Percentiles rank a stretch among this genome's conserved stretches.
phyloP scores from a whole-genome alignment of 2,329 filamentous ascomycete species.

The Colletotrichum cereale region DNA sequence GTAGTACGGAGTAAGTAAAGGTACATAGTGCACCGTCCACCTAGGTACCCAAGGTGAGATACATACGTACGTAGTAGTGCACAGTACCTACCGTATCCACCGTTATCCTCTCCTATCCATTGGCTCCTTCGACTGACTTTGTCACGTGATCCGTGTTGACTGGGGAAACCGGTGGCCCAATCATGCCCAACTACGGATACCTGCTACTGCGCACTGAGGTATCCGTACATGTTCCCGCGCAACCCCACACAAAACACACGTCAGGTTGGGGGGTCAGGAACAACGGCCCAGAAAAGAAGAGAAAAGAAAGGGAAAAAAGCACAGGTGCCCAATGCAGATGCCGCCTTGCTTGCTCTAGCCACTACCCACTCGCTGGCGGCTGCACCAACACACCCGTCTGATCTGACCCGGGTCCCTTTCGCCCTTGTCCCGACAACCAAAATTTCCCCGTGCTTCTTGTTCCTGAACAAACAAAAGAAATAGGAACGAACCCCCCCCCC shows the following conservation, averaged over 20 bases:
- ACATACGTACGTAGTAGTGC: too few relatives aligned
- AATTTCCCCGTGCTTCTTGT: conserved; percentile 29
- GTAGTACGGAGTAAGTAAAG: too few relatives aligned
- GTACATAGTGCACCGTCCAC: too few relatives aligned
- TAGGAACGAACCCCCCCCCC: background rate
- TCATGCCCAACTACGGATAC: conserved; percentile 16
- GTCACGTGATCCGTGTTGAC: conserved; percentile 24
- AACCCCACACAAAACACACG: background rate
- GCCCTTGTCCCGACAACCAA: conserved; percentile 40
- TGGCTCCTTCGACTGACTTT: rapidly evolving
- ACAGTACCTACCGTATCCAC: too few relatives aligned
- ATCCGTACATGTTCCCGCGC: background rate
- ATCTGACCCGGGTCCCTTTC: background rate
- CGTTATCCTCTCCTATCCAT: conserved; percentile 12
- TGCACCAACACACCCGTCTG: background rate
- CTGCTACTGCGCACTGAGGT: too few relatives aligned
- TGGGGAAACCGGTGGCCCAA: conserved; percentile 13
- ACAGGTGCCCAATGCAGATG: conserved; percentile 12
- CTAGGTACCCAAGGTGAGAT: too few relatives aligned
- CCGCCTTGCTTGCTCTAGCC: background rate
- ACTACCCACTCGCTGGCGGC: background rate
- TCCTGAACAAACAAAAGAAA: conserved; percentile 28
- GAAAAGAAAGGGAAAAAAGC: background rate
- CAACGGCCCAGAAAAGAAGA: background rate
- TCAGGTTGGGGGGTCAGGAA: conserved; percentile 4